These are phyloP conservation scores for Rhynchospora tenuis DNA, from an alignment of 176 grass and related monocot genomes.

Conservation along the genomic window DNA sequence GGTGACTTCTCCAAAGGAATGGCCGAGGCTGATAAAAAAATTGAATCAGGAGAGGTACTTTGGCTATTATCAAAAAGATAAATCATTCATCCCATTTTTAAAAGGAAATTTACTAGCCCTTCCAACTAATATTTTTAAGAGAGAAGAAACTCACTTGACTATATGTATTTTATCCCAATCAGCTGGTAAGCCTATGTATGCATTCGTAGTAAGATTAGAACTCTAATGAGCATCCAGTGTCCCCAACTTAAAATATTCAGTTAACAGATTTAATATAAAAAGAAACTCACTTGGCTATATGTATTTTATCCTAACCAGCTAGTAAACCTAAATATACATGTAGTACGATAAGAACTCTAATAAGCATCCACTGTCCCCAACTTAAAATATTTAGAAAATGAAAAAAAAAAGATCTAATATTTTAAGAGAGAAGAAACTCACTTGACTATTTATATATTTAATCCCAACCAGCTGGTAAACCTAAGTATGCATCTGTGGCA, in stretches of 20 bases:
- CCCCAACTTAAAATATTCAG: too few species aligned
- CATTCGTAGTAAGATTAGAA: not conserved
- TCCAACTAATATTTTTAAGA: not conserved
- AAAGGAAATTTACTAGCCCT: not conserved
- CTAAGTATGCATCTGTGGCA: not conserved
- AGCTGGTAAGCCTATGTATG: not conserved
- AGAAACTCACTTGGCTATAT: not conserved
- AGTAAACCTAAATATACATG: not conserved
- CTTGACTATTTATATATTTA: not conserved
- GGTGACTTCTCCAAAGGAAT: constrained; percentile 62
- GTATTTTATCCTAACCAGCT: not conserved
- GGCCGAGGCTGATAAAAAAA: constrained; percentile 65
- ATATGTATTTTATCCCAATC: not conserved
- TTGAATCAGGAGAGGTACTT: constrained; percentile 50
- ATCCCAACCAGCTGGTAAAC: not conserved
- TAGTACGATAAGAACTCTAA: not conserved
- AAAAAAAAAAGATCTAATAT: not conserved
- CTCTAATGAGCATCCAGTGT: not conserved
- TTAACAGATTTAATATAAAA: too few species aligned
- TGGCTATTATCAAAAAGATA: not conserved
- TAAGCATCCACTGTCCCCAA: not conserved
- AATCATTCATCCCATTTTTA: not conserved
- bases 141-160: not conserved
- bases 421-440: not conserved
- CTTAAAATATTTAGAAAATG: not conserved